phyloP scores from a whole-genome alignment of 2,329 filamentous ascomycete species.

The Claviceps pusilla region DNA sequence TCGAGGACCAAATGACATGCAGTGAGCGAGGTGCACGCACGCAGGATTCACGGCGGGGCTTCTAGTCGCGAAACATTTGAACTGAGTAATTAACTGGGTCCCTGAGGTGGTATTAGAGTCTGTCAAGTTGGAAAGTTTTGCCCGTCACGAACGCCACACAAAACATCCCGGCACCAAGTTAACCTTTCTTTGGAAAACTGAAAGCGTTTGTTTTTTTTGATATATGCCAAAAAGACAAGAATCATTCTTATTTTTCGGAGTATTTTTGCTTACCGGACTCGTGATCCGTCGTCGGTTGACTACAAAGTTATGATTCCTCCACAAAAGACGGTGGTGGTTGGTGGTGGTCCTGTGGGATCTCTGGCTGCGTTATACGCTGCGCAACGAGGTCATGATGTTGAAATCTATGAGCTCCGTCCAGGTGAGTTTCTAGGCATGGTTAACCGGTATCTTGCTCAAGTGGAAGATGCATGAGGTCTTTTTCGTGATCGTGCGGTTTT shows the following conservation, averaged over 20 bases:
- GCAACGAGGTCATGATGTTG: slow-evolving; percentile 71
- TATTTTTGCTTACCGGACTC: not conserved
- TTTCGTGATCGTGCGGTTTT: not conserved
- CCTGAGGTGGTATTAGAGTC: not conserved
- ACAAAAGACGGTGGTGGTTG: slow-evolving; percentile 68
- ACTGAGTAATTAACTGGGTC: not conserved
- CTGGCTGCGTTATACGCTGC: slow-evolving; percentile 88
- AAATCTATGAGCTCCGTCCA: slow-evolving; percentile 83
- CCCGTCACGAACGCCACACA: not conserved
- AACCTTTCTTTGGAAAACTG: not conserved
- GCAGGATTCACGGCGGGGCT: too few relatives aligned
- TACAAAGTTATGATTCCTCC: not conserved
- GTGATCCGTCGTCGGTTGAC: not conserved
- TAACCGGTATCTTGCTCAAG: not conserved
- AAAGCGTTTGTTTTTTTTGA: not conserved
- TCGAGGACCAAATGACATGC: too few relatives aligned
- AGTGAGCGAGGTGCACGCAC: too few relatives aligned
- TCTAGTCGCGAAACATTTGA: too few relatives aligned
- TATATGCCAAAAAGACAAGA: too few relatives aligned
- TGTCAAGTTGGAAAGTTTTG: not conserved
- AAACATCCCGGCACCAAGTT: not conserved
- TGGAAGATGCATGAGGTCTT: not conserved
- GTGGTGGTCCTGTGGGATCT: slow-evolving; percentile 84
- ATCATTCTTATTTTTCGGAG: not conserved
- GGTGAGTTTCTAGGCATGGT: slow-evolving; percentile 40